Conservation (phyloP, 441 rosid species). For the Biscutella auriculata region DNA sequence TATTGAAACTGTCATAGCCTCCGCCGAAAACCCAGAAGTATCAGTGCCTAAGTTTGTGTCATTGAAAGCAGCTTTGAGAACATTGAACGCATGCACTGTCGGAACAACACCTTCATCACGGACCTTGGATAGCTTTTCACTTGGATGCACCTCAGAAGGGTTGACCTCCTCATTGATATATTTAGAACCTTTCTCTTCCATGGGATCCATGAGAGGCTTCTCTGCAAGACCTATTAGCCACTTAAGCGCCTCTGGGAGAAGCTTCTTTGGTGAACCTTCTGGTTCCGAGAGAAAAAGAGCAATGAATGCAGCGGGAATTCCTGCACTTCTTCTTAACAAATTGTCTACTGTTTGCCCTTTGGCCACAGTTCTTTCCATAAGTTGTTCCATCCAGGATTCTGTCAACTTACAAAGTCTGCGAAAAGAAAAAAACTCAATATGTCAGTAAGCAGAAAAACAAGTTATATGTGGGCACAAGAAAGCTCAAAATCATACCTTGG, state of each 20-base stretch:
- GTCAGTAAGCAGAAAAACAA: conserved; percentile 1
- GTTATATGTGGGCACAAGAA: background rate
- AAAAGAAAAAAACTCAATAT: conserved; percentile 4
- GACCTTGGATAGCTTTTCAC: conserved; percentile 54
- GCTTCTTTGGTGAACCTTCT: conserved; percentile 90
- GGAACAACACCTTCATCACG: conserved; percentile 95
- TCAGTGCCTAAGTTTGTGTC: conserved; percentile 92
- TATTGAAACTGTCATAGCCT: conserved; percentile 71
- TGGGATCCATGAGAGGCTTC: conserved; percentile 34
- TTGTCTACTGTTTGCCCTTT: conserved; percentile 91
- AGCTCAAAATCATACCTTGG: conserved; percentile 40
- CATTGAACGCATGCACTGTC: conserved; percentile 91
- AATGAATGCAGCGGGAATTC: conserved; percentile 93
- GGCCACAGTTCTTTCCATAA: conserved; percentile 82
- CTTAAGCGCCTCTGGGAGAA: conserved; percentile 70
- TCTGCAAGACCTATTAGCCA: conserved; percentile 82
- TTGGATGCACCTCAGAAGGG: conserved; percentile 28
- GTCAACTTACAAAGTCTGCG: conserved; percentile 79
- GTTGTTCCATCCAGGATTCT: conserved; percentile 90
- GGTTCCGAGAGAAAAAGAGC: conserved; percentile 95
- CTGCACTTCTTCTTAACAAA: conserved; percentile 96
- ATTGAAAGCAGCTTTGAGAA: conserved; percentile 82
- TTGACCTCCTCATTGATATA: conserved; percentile 17
- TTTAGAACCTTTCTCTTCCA: conserved; percentile 20
- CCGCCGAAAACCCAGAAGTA: conserved; percentile 92